Conservation (phyloP, 371 early-diverging fungal genomes). For the Mortierella sp. region DNA sequence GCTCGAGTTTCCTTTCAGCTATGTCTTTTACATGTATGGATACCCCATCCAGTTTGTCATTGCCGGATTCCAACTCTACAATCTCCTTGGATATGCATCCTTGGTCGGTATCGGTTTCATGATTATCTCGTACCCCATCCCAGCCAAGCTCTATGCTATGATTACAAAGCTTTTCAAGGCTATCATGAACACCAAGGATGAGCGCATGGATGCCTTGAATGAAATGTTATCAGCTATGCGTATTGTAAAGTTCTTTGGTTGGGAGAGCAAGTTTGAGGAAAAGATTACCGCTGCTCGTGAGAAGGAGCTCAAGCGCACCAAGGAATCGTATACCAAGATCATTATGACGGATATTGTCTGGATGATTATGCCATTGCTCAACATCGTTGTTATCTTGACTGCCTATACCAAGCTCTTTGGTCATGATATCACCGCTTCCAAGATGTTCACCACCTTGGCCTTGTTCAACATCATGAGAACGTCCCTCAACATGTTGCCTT, state of each 20-base stretch:
- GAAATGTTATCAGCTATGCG: slow-evolving; percentile 76
- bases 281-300: slow-evolving; percentile 63
- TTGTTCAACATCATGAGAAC: slow-evolving; percentile 72
- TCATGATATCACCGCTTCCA: slow-evolving; percentile 68
- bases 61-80: slow-evolving; percentile 71
- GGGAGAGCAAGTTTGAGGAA: slow-evolving; percentile 78
- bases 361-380: slow-evolving; percentile 63
- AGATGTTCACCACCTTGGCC: slow-evolving; percentile 74
- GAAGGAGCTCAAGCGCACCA: slow-evolving; percentile 62
- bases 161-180: slow-evolving; percentile 64
- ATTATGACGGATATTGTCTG: slow-evolving; percentile 52
- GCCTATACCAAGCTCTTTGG: slow-evolving; percentile 63
- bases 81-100: slow-evolving; percentile 72
- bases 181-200: slow-evolving; percentile 73
- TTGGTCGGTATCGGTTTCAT: slow-evolving; percentile 74
- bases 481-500: slow-evolving; percentile 80
- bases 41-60: slow-evolving; percentile 69
- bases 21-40: slow-evolving; percentile 67
- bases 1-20: slow-evolving; percentile 62
- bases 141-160: slow-evolving; percentile 62
- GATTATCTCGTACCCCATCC: slow-evolving; percentile 68
- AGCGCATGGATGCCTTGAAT: slow-evolving; percentile 71
- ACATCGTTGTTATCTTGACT: slow-evolving; percentile 66
- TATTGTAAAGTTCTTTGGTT: slow-evolving; percentile 86
- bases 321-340: slow-evolving; percentile 50